Evolutionary conservation across 495 filamentous ascomycete genomes (phyloP).

Genomic region (Aspergillus wentii): DNA sequence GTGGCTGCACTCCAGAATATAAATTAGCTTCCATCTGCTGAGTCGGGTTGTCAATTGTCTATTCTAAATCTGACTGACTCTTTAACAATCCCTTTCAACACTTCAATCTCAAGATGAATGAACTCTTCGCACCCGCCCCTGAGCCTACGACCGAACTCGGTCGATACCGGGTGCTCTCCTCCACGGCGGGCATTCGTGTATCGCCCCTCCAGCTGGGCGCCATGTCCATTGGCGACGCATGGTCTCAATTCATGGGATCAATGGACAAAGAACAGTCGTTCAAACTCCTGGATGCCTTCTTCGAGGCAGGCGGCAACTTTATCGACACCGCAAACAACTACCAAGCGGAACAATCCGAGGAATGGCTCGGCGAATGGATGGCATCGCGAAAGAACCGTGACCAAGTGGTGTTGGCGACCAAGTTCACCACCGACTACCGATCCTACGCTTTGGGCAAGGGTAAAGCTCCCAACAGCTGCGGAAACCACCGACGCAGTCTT

Average conservation of each 20-base stretch:
- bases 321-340: constrained; percentile 54
- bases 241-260: constrained; percentile 45
- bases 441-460: constrained; percentile 30
- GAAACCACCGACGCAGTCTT: constrained; percentile 51
- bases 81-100: no score
- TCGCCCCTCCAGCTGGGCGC: constrained; percentile 57
- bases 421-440: constrained; percentile 47
- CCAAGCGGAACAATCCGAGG: constrained; percentile 43
- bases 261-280: constrained; percentile 41
- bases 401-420: constrained; percentile 71
- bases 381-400: constrained; percentile 48
- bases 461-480: constrained; percentile 48
- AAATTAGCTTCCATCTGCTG: no score
- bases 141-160: constrained; percentile 52
- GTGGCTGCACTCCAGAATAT: no score
- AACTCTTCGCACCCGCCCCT: constrained; percentile 41
- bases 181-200: constrained; percentile 54
- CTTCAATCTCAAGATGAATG: constrained; percentile 12
- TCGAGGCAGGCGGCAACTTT: constrained; percentile 47
- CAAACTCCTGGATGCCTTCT: constrained; percentile 49
- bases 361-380: constrained; percentile 55
- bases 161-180: constrained; percentile 55
- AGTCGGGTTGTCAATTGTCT: no score
- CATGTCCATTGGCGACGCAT: constrained; percentile 58
- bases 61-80: not conserved